Evolutionary conservation across 345 rosid genomes (phyloP).

Genomic region (Eucalyptus regnans): DNA sequence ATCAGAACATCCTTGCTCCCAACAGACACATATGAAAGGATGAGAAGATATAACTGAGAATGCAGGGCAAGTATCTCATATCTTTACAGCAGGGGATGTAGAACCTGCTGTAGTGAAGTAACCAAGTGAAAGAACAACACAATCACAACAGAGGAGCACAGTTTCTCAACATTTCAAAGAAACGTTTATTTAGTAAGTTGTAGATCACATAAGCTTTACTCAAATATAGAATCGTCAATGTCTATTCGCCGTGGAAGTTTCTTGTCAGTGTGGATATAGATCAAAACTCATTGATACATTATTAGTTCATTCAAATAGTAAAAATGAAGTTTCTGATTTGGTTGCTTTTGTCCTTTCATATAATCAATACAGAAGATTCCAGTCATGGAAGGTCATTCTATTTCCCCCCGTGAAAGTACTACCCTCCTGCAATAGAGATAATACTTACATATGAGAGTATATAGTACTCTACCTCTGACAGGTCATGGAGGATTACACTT

Average conservation of each 20-base stretch:
- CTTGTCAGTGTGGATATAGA: background rate
- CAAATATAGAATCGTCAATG: background rate
- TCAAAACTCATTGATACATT: background rate
- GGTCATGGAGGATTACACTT: background rate
- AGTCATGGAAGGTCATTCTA: background rate
- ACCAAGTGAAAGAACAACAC: background rate
- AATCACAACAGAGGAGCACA: background rate
- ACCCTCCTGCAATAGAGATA: background rate
- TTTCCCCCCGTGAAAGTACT: background rate
- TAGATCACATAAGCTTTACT: background rate
- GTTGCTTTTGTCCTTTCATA: background rate
- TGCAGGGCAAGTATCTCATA: background rate
- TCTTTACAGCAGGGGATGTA: background rate
- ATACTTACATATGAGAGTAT: background rate
- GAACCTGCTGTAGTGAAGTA: background rate
- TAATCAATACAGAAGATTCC: background rate
- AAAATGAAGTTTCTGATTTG: background rate
- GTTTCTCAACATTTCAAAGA: background rate
- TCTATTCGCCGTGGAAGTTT: background rate
- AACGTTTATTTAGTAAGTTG: background rate
- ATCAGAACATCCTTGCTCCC: background rate
- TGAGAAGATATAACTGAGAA: background rate
- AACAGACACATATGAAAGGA: background rate
- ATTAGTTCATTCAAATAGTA: background rate
- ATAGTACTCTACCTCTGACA: background rate